These are phyloP conservation scores for Pseudozyma hubeiensis DNA, from an alignment of 1,284 basidiomycete genomes.

Conservation along the genomic window DNA sequence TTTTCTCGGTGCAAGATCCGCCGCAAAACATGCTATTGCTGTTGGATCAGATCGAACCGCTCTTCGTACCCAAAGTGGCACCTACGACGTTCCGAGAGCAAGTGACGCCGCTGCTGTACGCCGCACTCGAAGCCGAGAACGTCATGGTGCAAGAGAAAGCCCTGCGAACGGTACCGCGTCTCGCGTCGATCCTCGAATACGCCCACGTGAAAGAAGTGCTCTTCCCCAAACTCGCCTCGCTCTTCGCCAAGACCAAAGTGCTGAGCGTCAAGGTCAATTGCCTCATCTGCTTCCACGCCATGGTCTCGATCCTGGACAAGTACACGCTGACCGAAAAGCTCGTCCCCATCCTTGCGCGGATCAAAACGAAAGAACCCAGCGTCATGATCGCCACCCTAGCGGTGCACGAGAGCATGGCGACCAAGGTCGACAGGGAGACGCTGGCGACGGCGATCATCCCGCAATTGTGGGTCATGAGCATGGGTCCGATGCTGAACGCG, in stretches of 20 bases:
- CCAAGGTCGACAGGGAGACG: conserved; percentile 92
- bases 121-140: conserved; percentile 87
- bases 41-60: conserved; percentile 81
- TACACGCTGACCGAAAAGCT: conserved; percentile 90
- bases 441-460: conserved; percentile 77
- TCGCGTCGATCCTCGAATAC: conserved; percentile 88
- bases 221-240: conserved; percentile 59
- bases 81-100: conserved; percentile 88
- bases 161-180: conserved; percentile 82
- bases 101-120: conserved; percentile 93
- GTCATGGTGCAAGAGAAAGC: conserved; percentile 87
- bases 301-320: conserved; percentile 90
- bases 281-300: conserved; percentile 84
- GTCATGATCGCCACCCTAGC: conserved; percentile 80
- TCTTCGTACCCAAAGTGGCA: conserved; percentile 90
- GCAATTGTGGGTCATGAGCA: conserved; percentile 64
- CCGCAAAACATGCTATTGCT: conserved; percentile 78
- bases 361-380: conserved; percentile 82
- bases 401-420: conserved; percentile 95
- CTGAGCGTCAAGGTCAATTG: conserved; percentile 83
- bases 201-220: conserved; percentile 67
- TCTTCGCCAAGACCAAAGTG: conserved; percentile 66
- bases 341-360: conserved; percentile 90
- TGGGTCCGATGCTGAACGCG: conserved; percentile 76
- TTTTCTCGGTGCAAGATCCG: conserved; percentile 92